phyloP scores from a whole-genome alignment of 306 rosid genomes.

The Glycyrrhiza uralensis region DNA sequence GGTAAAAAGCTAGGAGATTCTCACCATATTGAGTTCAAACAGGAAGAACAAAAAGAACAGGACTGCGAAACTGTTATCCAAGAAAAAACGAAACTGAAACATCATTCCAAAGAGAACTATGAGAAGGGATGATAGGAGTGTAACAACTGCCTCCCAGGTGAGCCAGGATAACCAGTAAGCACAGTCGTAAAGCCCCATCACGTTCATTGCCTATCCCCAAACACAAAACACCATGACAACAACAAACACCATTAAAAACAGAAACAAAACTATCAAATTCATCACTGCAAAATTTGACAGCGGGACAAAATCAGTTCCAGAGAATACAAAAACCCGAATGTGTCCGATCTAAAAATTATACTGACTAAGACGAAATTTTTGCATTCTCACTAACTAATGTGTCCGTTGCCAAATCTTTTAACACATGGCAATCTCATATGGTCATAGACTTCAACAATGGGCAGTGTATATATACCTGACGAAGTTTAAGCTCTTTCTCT shows the following conservation, averaged over 20 bases:
- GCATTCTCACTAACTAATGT: neutral
- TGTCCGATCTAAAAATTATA: too few relatives aligned
- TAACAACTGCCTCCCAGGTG: constrained; percentile 69
- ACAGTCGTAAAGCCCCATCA: constrained; percentile 92
- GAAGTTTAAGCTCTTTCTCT: constrained; percentile 92
- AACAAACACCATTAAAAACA: neutral
- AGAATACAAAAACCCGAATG: neutral
- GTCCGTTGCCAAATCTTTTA: neutral
- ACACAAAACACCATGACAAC: neutral
- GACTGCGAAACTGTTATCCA: constrained; percentile 59
- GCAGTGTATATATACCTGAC: constrained; percentile 52
- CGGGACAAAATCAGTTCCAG: neutral
- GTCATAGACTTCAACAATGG: neutral
- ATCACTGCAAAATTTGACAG: neutral
- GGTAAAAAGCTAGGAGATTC: constrained; percentile 7
- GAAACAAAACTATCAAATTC: neutral
- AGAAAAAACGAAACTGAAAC: constrained; percentile 77
- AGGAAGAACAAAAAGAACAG: constrained; percentile 73
- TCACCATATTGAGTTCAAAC: constrained; percentile 86
- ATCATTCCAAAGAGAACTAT: constrained; percentile 82
- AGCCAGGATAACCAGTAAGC: constrained; percentile 96
- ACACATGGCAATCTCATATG: neutral
- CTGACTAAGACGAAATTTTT: neutral
- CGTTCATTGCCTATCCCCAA: constrained; percentile 68
- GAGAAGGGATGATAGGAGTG: constrained; percentile 67